A percentile compares a stretch with the other conserved stretches of the same genome.
These are phyloP conservation scores for Neodidymelliopsis sp. DNA, from an alignment of 2,329 filamentous ascomycete genomes.

Conservation along the genomic window DNA sequence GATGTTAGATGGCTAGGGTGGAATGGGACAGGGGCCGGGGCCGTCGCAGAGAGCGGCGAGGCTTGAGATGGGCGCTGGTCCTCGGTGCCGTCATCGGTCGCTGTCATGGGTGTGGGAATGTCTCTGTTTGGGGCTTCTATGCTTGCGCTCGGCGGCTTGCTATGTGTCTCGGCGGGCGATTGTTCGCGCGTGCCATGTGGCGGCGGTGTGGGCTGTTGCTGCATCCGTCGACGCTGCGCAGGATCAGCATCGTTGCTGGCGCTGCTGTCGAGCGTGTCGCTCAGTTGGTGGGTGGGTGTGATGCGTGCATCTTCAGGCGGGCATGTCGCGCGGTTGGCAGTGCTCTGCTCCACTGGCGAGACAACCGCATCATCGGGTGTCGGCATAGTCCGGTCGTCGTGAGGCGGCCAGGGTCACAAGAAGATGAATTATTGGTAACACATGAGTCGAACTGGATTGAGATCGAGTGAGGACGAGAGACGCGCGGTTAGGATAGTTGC, in stretches of 20 bases:
- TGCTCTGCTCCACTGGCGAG: constrained; percentile 51
- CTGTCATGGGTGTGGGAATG: constrained; percentile 49
- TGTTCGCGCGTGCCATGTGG: constrained; percentile 33
- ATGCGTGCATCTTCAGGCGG: constrained; percentile 56
- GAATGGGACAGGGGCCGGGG: constrained; percentile 33
- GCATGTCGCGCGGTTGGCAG: constrained; percentile 57
- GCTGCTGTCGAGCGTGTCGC: constrained; percentile 32
- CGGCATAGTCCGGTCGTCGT: constrained; percentile 54
- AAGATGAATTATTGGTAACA: constrained; percentile 23
- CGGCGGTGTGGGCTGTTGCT: constrained; percentile 48
- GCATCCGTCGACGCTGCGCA: constrained; percentile 6
- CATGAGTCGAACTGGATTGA: constrained; percentile 24
- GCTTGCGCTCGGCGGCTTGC: constrained; percentile 41
- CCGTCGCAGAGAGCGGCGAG: constrained; percentile 41
- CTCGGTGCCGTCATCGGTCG: constrained; percentile 44
- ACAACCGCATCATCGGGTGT: constrained; percentile 55
- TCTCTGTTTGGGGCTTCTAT: constrained; percentile 47
- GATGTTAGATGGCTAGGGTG: constrained; percentile 37
- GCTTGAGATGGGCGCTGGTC: constrained; percentile 45
- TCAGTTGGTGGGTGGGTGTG: constrained; percentile 39
- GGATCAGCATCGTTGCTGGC: constrained; percentile 26
- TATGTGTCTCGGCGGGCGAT: constrained; percentile 32
- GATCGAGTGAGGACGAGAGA: constrained; percentile 14
- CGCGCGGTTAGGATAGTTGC: constrained; percentile 9
- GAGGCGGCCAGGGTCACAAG: constrained; percentile 39